A percentile compares a stretch with the other conserved stretches of the same genome.
Conservation (phyloP, 371 early-diverging fungal species). For the Syncephalis plumigaleata region DNA sequence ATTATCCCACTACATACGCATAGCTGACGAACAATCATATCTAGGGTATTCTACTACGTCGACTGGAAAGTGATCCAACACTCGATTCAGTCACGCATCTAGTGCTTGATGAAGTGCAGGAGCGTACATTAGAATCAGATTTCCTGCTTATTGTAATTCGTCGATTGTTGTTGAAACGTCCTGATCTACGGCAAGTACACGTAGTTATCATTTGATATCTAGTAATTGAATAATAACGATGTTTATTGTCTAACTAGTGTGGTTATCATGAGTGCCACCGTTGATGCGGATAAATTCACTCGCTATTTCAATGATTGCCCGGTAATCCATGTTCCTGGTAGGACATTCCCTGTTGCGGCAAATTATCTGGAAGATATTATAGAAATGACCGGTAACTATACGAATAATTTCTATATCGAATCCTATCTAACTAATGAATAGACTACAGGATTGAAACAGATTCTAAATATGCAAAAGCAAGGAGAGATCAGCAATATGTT, state of each 20-base stretch:
- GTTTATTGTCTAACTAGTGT: background rate
- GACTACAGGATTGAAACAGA: conserved; percentile 37
- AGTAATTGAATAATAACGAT: background rate
- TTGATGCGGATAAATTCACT: conserved; percentile 40
- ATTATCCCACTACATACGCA: too few relatives aligned
- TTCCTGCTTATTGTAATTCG: conserved; percentile 49
- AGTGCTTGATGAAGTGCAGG: conserved; percentile 78
- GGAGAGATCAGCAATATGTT: too few relatives aligned
- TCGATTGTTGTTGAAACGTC: conserved; percentile 21
- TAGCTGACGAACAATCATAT: too few relatives aligned
- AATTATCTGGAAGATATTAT: conserved; percentile 41
- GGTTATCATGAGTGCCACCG: conserved; percentile 74
- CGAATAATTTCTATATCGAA: conserved; percentile 7
- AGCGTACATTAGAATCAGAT: conserved; percentile 69
- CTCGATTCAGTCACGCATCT: conserved; percentile 48
- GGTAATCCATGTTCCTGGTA: conserved; percentile 54
- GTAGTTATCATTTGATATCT: background rate
- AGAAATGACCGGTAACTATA: conserved; percentile 12
- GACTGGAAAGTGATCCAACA: conserved; percentile 35
- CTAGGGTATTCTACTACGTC: conserved; percentile 44
- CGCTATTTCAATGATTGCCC: conserved; percentile 42
- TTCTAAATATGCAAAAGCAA: conserved; percentile 25
- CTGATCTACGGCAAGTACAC: conserved; percentile 24
- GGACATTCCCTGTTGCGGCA: conserved; percentile 62
- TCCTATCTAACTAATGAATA: conserved; percentile 18